Evolutionary conservation across 305 asterid genomes (phyloP).

Genomic region (Fraxinus latifolia): DNA sequence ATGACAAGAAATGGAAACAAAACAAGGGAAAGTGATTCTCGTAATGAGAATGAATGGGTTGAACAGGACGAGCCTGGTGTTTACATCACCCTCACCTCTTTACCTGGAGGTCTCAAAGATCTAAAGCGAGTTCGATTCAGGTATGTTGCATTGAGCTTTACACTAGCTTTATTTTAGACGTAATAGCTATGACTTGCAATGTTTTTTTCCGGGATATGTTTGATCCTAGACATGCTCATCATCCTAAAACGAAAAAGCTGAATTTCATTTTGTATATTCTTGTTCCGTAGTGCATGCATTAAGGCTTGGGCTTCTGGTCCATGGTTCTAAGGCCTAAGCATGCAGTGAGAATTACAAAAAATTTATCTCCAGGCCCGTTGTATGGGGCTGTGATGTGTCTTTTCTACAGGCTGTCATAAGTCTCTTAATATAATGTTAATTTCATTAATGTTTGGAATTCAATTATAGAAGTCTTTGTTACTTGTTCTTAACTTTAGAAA

Average conservation of each 20-base stretch:
- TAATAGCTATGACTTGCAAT: not conserved
- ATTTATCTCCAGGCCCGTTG: slow-evolving; percentile 12
- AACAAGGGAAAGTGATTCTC: slow-evolving; percentile 64
- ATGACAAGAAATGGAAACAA: slow-evolving; percentile 58
- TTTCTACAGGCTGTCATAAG: not conserved
- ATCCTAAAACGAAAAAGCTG: not conserved
- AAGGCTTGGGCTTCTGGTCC: not conserved
- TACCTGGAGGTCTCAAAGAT: slow-evolving; percentile 91
- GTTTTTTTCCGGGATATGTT: not conserved
- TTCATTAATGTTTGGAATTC: not conserved
- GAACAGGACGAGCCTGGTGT: slow-evolving; percentile 99
- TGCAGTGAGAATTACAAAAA: slow-evolving; percentile 10
- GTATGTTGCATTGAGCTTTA: slow-evolving; percentile 40
- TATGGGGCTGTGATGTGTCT: not conserved
- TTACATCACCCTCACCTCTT: slow-evolving; percentile 88
- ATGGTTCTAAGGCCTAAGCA: not conserved
- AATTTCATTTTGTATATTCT: not conserved
- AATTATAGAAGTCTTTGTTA: not conserved
- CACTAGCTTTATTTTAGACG: not conserved
- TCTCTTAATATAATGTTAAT: not conserved
- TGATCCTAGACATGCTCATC: not conserved
- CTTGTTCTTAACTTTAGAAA: not conserved
- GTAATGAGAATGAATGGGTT: slow-evolving; percentile 83
- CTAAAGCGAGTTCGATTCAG: slow-evolving; percentile 99
- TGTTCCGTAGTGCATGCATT: not conserved